Evolutionary conservation across 2,329 filamentous ascomycete species (phyloP), one percentile per base, ranked within the genome.

Genomic region (Trichoderma arundinaceum): DNA sequence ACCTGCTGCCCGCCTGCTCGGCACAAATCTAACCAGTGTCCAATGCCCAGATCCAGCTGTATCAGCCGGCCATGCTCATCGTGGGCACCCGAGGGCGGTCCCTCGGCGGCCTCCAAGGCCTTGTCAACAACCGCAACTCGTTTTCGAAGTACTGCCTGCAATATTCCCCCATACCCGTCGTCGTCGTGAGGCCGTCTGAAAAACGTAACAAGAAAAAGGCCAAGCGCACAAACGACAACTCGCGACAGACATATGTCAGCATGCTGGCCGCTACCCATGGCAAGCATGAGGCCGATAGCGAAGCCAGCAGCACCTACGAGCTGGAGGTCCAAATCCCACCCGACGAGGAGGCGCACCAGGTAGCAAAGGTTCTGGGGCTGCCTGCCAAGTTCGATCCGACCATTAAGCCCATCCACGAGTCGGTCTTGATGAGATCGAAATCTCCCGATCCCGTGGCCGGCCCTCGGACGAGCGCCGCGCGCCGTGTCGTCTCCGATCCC

Each of bases 141-240:
- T 94, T 97, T 51, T 96, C 92, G 32, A 97, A 97, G 75, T 97
- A 97, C 78, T 97, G 94, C 73, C 84, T 97, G 12, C 94, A 97
- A 75, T 94, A 96, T 76, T 96, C 92, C 1, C 93, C 94, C 0
- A 92, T 97, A 1, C 94, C 94, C 1, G 94, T 97, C 7, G 94
- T 97, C 35, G 94, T 97, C 38, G 94, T 97, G 9, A 87, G 94
- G 4, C 93, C 94, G 41, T 91, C 90, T 38, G 90, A 91, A 68
- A 96, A 96, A 79, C 90, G 94, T 19, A 87, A 92, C 74, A 95
- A 95, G 79, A 96, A 96, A 80, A 96, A 95, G 78, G 85, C 86
- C 66, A 97, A 97, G 81, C 88, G 94, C 35, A 85, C 88, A 58
- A 88, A 90, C 62, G 92, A 97, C 71, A 89, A 92, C 6, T 83